Evolutionary conservation across 2,329 filamentous ascomycete genomes (phyloP), one percentile per base, ranked within the genome.

Genomic region (Trichoderma gracile): DNA sequence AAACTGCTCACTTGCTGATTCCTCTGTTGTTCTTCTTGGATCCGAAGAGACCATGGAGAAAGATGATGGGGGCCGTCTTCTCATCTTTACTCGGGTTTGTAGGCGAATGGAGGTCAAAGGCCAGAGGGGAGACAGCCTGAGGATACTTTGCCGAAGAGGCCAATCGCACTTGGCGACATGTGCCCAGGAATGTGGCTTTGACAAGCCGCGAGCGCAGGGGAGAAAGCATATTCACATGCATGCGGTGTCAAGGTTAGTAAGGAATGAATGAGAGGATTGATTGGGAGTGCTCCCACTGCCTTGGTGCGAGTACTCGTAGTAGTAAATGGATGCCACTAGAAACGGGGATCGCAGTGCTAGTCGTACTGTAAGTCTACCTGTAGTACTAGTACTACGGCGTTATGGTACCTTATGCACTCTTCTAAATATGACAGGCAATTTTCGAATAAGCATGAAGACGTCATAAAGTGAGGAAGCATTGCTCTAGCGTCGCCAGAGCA

Each of bases 1-100:
- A 5, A 30, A 12, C 27, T 3, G 43, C 15, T 76, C 81, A 97
- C 94, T 93, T 96, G 89, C 93, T 96, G 68, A 98, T 95, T 72
- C 85, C 91, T 76, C 93, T 84, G 75, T 97, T 97, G 75, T 98
- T 98, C 80, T 92, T 93, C 80, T 96, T 97, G 43, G 92, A 97
- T 21, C 94, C 94, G 73, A 98, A 97, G 12, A 98, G 82, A 1
- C 95, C 94, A 75, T 98, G 94, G 73, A 98, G 86, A 69, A 98
- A 90, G 67, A 98, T 78, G 68, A 98, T 92, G 2, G 93, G 91
- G 45, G 79, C 77, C 65, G 76, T 73, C 72, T 81, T 75, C 62
- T 76, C 73, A 27, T 77, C 75, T 2, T 76, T 74, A 47, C 63
- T 67, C 7, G 71, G 70, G 56, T 80, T 81, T 1, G 78, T 71